phyloP scores from a whole-genome alignment of 164 flowering plant species.

The Piper longum region DNA sequence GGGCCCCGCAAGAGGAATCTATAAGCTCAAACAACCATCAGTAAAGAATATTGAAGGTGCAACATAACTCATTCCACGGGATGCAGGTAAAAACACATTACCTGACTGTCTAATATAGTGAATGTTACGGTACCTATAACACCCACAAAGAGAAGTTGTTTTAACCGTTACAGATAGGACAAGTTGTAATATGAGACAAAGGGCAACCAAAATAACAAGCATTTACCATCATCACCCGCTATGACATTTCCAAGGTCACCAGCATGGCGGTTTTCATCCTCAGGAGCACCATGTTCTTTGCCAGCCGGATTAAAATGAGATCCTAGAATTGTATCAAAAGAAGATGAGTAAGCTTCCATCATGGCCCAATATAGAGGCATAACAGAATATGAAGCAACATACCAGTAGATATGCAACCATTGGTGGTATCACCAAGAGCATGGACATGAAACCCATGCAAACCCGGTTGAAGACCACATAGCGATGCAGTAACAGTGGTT shows the following conservation, averaged over 20 bases:
- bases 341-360: not conserved
- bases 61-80: too few relatives aligned
- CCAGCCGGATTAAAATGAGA: constrained; percentile 86
- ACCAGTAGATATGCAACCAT: constrained; percentile 99
- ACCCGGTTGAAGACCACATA: constrained; percentile 80
- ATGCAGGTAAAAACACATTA: constrained; percentile 6
- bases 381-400: not conserved
- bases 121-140: constrained; percentile 54
- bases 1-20: constrained; percentile 87
- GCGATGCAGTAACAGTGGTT: constrained; percentile 66
- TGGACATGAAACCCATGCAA: constrained; percentile 96
- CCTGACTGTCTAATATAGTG: constrained; percentile 64
- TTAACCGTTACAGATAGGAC: not conserved
- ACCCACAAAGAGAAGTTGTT: not conserved
- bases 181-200: not conserved
- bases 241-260: constrained; percentile 90
- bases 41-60: not conserved
- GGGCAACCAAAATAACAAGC: not conserved
- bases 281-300: constrained; percentile 91
- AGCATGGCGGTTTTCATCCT: constrained; percentile 84
- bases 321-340: constrained; percentile 8
- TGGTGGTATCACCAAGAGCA: constrained; percentile 95
- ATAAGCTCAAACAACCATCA: constrained; percentile 9
- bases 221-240: constrained; percentile 74
- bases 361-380: not conserved